These are phyloP conservation scores for Laetiporus sulphureus DNA, from an alignment of 1,284 basidiomycete species.

Conservation along the genomic window DNA sequence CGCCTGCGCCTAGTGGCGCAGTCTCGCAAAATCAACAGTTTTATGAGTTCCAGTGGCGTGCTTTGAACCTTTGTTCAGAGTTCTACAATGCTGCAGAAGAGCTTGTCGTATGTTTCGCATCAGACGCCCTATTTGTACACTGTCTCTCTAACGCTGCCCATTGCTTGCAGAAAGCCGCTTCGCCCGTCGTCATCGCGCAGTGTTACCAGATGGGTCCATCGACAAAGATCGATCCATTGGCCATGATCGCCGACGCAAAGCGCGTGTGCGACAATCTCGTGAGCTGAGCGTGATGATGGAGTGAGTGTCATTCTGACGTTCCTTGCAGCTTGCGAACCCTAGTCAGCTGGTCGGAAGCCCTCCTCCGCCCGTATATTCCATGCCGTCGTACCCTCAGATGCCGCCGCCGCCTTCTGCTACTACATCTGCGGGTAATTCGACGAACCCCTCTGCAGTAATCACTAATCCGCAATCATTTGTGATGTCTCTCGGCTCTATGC, in stretches of 20 bases:
- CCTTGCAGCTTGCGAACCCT: constrained; percentile 58
- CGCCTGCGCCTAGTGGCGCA: constrained; percentile 30
- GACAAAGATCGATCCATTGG: constrained; percentile 63
- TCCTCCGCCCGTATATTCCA: constrained; percentile 51
- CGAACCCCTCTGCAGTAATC: constrained; percentile 37
- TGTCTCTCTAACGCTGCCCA: constrained; percentile 4
- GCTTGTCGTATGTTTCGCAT: constrained; percentile 53
- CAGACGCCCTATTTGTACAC: constrained; percentile 5
- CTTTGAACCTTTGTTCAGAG: constrained; percentile 72
- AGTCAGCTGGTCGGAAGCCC: constrained; percentile 54
- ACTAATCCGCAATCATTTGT: constrained; percentile 67
- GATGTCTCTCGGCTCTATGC: constrained; percentile 44
- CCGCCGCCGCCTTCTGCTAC: constrained; percentile 23
- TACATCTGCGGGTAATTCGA: constrained; percentile 17
- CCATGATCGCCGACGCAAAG: constrained; percentile 69
- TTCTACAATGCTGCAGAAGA: constrained; percentile 82
- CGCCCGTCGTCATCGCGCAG: constrained; percentile 67
- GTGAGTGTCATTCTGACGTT: constrained; percentile 9
- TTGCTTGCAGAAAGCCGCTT: constrained; percentile 55
- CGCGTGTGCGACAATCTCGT: constrained; percentile 71
- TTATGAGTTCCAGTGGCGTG: constrained; percentile 80
- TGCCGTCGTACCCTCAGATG: constrained; percentile 18
- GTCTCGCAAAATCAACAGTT: constrained; percentile 67
- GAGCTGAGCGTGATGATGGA: constrained; percentile 18
- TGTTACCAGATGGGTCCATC: constrained; percentile 68